Conservation (phyloP, 345 rosid genomes). For the Geranium rotundifolium region DNA sequence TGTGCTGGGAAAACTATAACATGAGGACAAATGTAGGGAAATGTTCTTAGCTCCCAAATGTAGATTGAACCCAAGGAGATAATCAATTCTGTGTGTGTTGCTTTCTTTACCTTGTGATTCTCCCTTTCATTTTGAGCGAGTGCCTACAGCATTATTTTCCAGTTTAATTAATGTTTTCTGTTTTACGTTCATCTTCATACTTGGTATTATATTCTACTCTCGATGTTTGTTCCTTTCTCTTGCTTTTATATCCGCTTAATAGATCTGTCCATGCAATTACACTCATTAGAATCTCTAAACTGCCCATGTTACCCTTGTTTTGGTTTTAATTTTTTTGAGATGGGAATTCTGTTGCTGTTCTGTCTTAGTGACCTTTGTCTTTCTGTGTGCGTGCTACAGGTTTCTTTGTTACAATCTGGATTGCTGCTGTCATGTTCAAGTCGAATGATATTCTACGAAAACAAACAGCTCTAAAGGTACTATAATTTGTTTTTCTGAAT, state of each 20-base stretch:
- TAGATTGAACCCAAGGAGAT: too few relatives aligned
- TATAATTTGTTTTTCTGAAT: constrained; percentile 6
- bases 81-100: neutral
- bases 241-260: neutral
- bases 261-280: neutral
- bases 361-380: constrained; percentile 14
- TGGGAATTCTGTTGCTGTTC: neutral
- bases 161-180: neutral
- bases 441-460: constrained; percentile 90
- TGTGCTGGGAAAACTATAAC: too few relatives aligned
- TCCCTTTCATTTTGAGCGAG: neutral
- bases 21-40: too few relatives aligned
- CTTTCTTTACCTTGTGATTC: neutral
- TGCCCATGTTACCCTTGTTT: neutral
- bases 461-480: constrained; percentile 89
- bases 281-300: neutral
- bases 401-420: constrained; percentile 95
- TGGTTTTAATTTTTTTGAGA: neutral
- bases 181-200: neutral
- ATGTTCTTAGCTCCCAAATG: too few relatives aligned
- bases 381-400: constrained; percentile 39
- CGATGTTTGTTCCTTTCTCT: neutral
- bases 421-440: constrained; percentile 94
- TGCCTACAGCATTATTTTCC: neutral
- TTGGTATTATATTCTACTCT: too few relatives aligned